A percentile compares a stretch with the other conserved stretches of the same genome.
phyloP scores from a whole-genome alignment of 495 filamentous ascomycete species.

The Aspergillus asperescens region DNA sequence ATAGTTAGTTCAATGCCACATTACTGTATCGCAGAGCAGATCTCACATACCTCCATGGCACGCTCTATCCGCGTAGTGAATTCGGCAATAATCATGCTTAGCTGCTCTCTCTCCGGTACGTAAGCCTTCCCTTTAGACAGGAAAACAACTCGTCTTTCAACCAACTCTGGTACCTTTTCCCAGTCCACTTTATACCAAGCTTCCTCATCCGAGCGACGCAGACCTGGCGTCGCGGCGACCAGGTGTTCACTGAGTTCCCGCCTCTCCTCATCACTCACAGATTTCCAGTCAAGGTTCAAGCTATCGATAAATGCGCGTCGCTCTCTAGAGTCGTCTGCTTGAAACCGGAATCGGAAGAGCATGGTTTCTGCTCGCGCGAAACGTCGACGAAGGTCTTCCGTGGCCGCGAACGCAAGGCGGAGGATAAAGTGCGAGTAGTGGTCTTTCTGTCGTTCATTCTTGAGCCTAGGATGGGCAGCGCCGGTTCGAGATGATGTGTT shows the following conservation, averaged over 20 bases:
- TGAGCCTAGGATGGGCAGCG: conserved; percentile 44
- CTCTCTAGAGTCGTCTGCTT: conserved; percentile 64
- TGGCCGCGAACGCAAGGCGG: conserved; percentile 83
- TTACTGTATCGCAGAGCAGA: background rate
- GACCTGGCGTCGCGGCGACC: conserved; percentile 43
- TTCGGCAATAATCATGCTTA: conserved; percentile 82
- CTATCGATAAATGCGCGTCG: conserved; percentile 68
- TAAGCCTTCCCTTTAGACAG: conserved; percentile 81
- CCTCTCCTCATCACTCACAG: conserved; percentile 71
- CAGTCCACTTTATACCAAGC: conserved; percentile 94
- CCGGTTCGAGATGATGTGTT: conserved; percentile 60
- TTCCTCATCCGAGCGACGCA: conserved; percentile 65
- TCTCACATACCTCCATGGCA: conserved; percentile 63
- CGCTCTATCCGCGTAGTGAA: conserved; percentile 73
- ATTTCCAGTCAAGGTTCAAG: conserved; percentile 76
- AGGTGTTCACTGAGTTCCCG: conserved; percentile 49
- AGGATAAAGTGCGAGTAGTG: conserved; percentile 98
- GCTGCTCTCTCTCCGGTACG: conserved; percentile 79
- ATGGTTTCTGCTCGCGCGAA: conserved; percentile 83
- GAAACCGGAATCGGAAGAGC: conserved; percentile 78
- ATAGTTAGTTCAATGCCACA: conserved; percentile 17
- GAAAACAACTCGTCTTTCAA: conserved; percentile 73
- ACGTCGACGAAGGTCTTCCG: conserved; percentile 84
- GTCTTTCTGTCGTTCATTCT: conserved; percentile 82
- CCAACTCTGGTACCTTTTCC: conserved; percentile 84